Conservation (phyloP, 2,329 filamentous ascomycete genomes). For the Tolypocladium ophioglossoides region DNA sequence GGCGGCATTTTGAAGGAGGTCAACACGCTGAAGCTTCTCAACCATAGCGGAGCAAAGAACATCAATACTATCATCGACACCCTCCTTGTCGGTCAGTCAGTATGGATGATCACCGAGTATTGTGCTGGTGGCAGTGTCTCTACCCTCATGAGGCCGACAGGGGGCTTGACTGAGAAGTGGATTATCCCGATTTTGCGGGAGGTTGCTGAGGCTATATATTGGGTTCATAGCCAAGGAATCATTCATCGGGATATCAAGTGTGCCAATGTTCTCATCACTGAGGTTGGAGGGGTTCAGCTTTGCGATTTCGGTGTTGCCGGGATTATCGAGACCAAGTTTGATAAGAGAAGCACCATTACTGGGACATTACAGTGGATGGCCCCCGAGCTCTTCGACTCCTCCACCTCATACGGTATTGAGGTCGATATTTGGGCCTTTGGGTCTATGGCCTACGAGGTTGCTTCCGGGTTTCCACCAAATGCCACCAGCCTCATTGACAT, state of each 20-base stretch:
- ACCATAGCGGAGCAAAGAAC: slow-evolving; percentile 66
- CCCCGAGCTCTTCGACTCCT: slow-evolving; percentile 60
- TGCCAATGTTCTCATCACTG: slow-evolving; percentile 71
- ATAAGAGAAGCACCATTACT: slow-evolving; percentile 71
- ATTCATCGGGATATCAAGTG: slow-evolving; percentile 65
- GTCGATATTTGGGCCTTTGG: slow-evolving; percentile 82
- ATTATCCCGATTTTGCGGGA: slow-evolving; percentile 58
- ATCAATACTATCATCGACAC: slow-evolving; percentile 76
- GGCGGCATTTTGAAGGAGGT: slow-evolving; percentile 61
- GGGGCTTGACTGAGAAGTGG: slow-evolving; percentile 57
- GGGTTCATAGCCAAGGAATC: slow-evolving; percentile 58
- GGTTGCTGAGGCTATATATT: slow-evolving; percentile 53
- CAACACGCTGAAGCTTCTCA: slow-evolving; percentile 59
- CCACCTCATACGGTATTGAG: slow-evolving; percentile 56
- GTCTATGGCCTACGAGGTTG: slow-evolving; percentile 71
- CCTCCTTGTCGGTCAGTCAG: slow-evolving; percentile 63
- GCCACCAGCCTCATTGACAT: slow-evolving; percentile 39
- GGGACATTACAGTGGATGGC: slow-evolving; percentile 85
- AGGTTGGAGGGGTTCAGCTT: slow-evolving; percentile 66
- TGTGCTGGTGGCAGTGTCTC: slow-evolving; percentile 76
- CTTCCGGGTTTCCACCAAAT: slow-evolving; percentile 65
- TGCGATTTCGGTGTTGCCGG: slow-evolving; percentile 80
- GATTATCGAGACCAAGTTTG: slow-evolving; percentile 62
- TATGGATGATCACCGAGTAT: slow-evolving; percentile 86
- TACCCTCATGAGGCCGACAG: slow-evolving; percentile 59